Evolutionary conservation across 441 rosid genomes (phyloP), one percentile per base, ranked within the genome.

Genomic region (Gossypium schwendimanii): DNA sequence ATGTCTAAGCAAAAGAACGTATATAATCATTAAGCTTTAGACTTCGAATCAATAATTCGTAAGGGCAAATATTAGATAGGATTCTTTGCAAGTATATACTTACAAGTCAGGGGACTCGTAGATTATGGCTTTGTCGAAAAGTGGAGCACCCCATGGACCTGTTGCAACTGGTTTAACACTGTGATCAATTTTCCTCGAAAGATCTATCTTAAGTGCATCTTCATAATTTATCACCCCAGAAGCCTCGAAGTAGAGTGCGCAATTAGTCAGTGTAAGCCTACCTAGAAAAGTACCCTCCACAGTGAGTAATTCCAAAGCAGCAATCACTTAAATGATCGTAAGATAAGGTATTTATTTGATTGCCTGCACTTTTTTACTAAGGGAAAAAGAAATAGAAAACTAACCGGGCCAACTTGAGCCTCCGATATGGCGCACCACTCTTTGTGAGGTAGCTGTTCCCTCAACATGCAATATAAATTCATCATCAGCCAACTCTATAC

Each of bases 101-200:
- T 83, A 95, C 99, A 84, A 17, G 77, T 88, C 94, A 2, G 90
- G 84, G 31, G 95, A 86, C 80, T 95, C 93, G 4, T 85, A 90
- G 50, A 78, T 47, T 70, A 91, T 80, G 78, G 97, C 99, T 84
- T 90, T 95, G 84, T 95, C 98, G 61, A 89, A 95, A 73, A 95
- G 91, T 2, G 97, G 97, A 76, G 97, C 95, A 65, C 99, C 98
- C 87, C 91, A 93, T 15, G 99, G 99, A 65, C 99, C 97, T 18
- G 97, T 90, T 45, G 97, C 91, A 45, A 82, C 73, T 73, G 99
- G 89, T 78, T 89, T 91, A 53, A 87, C 70, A 1, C 77, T 74
- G 47, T 81, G 89, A 49, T 78, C 82, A 7, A 17, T 58, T 59
- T 85, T 82, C 72, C 81, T 88, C 2, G 94, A 86, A 55, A 95